Evolutionary conservation across 2,329 filamentous ascomycete genomes (phyloP).

Genomic region (Trichoderma aggressivum): DNA sequence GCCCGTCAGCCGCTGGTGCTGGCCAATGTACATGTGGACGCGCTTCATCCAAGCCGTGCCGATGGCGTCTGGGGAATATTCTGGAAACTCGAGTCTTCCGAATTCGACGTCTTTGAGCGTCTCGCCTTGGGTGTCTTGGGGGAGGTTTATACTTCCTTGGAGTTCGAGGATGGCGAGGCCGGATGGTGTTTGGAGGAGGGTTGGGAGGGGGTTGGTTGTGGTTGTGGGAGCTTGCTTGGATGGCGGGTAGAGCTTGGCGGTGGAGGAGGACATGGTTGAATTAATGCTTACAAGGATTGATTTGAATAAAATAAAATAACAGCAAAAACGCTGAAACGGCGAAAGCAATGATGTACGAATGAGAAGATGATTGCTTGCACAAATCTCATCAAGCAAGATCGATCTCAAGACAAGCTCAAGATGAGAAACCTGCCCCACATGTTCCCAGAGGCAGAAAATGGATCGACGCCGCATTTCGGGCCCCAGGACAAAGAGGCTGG

Average conservation of each 20-base stretch:
- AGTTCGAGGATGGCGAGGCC: slow-evolving; percentile 89
- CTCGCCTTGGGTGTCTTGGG: slow-evolving; percentile 39
- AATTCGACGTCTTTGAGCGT: slow-evolving; percentile 42
- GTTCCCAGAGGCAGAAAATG: not conserved
- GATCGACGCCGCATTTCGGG: not conserved
- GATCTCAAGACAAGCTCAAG: not conserved
- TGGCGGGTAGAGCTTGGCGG: slow-evolving; percentile 43
- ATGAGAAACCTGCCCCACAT: slow-evolving; percentile 1
- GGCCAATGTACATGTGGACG: slow-evolving; percentile 83
- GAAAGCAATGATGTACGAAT: not conserved
- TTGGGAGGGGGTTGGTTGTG: slow-evolving; percentile 62
- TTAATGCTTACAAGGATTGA: not conserved
- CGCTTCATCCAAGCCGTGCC: slow-evolving; percentile 81
- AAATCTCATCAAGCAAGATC: not conserved
- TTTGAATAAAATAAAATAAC: not conserved
- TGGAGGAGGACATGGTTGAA: slow-evolving; percentile 27
- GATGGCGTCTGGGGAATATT: slow-evolving; percentile 52
- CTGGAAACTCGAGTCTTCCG: slow-evolving; percentile 74
- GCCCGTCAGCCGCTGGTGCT: slow-evolving; percentile 82
- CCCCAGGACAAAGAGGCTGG: not conserved
- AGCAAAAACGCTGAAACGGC: not conserved
- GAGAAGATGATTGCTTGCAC: not conserved
- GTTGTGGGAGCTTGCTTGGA: slow-evolving; percentile 24
- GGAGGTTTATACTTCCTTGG: slow-evolving; percentile 84
- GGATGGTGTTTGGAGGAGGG: slow-evolving; percentile 81